These are phyloP conservation scores for Phialocephala sp. DNA, from an alignment of 2,329 filamentous ascomycete genomes.

Conservation along the genomic window DNA sequence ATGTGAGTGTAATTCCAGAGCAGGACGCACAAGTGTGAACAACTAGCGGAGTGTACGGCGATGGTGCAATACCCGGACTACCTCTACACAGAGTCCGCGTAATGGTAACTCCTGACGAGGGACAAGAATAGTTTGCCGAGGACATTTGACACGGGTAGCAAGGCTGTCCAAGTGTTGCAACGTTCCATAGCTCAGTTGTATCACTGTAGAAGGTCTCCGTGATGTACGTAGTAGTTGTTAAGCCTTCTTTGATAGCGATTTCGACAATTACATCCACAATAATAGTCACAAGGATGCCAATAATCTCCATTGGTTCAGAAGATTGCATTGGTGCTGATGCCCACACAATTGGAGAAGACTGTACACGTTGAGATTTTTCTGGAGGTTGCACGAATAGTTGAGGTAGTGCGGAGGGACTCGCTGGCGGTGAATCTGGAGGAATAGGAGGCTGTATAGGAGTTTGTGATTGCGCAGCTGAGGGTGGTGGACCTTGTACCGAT, in stretches of 20 bases:
- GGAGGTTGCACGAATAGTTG: background rate
- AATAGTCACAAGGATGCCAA: constrained; percentile 22
- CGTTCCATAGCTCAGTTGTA: constrained; percentile 13
- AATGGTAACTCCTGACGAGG: constrained; percentile 23
- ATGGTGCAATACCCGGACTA: constrained; percentile 9
- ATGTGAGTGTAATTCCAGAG: constrained; percentile 9
- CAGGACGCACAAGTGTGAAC: constrained; percentile 20
- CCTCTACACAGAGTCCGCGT: constrained; percentile 20
- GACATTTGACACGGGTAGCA: constrained; percentile 24
- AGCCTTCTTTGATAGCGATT: constrained; percentile 4
- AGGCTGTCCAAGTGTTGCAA: constrained; percentile 15
- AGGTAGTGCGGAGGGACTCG: background rate
- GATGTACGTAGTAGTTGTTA: constrained; percentile 19
- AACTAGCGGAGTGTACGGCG: constrained; percentile 3
- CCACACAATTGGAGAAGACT: background rate
- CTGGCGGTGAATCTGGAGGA: background rate
- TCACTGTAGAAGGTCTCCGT: constrained; percentile 23
- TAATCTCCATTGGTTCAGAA: background rate
- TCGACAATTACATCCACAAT: constrained; percentile 22
- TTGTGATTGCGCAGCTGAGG: background rate
- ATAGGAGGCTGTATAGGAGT: background rate
- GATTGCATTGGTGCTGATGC: background rate
- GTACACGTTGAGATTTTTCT: background rate
- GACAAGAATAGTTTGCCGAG: constrained; percentile 16
- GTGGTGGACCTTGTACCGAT: background rate